Percentiles rank a stretch among this genome's conserved stretches.
phyloP scores from a whole-genome alignment of 148 eudicot genomes.

The Gaultheria prostrata region DNA sequence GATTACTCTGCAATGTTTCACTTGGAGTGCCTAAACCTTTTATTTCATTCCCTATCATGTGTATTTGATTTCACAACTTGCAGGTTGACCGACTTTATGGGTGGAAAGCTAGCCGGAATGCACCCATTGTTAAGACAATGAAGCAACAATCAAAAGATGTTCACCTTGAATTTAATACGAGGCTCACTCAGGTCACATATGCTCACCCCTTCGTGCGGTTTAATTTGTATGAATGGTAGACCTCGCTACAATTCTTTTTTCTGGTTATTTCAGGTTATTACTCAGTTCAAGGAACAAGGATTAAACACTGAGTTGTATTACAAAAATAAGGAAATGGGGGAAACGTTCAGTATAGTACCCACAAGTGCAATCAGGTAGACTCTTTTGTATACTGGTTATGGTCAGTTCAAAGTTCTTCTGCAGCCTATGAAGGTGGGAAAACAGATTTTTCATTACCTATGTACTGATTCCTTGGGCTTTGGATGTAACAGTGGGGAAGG shows the following conservation, averaged over 20 bases:
- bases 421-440: neutral
- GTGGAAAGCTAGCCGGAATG: slow-evolving; percentile 73
- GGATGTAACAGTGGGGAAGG: slow-evolving; percentile 75
- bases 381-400: neutral
- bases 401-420: slow-evolving; percentile 1
- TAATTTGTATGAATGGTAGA: neutral
- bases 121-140: slow-evolving; percentile 73
- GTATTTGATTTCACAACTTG: slow-evolving; percentile 12
- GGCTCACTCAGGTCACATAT: slow-evolving; percentile 56
- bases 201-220: neutral
- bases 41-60: slow-evolving; percentile 6
- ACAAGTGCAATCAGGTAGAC: slow-evolving; percentile 89
- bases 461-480: slow-evolving; percentile 7
- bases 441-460: neutral
- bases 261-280: slow-evolving; percentile 49
- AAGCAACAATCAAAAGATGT: slow-evolving; percentile 86
- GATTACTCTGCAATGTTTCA: slow-evolving; percentile 15
- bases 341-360: slow-evolving; percentile 88
- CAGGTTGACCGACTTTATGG: slow-evolving; percentile 94
- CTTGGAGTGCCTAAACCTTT: neutral
- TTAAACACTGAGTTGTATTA: slow-evolving; percentile 84
- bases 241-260: neutral
- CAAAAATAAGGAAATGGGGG: slow-evolving; percentile 93
- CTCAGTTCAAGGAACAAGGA: slow-evolving; percentile 89
- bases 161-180: slow-evolving; percentile 63